Base-by-base conservation (phyloP, 1,139 yeast species). In the Magnusiomyces tetraspermus region DNA sequence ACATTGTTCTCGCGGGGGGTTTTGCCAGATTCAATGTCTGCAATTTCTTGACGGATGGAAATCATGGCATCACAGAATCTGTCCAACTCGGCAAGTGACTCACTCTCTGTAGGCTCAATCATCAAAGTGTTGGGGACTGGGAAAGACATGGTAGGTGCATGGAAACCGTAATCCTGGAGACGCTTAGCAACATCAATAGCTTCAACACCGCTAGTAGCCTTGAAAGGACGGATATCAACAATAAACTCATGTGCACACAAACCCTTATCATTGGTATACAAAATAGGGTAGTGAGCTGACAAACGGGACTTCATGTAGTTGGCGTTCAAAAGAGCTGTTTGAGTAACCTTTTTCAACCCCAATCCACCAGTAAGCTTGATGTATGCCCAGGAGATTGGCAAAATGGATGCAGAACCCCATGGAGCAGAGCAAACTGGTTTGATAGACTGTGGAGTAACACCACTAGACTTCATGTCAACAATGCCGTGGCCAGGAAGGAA, bases 131-230 rank as follows among this genome's bases (percentile, higher is more conserved):
- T 95, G 13, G 97, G 90, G 51, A 92, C 96, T 23, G 98, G 98
- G 87, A 94, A 92, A 1, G 97, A 92, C 88, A 92, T 83, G 49
- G 98, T 92, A 60, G 98, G 98, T 0, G 97, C 97, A 70, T 92
- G 98, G 82, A 92, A 92, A 1, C 97, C 97, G 67, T 90, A 92
- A 71, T 92, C 98, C 71, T 92, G 97, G 57, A 92, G 78, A 70
- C 98, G 81, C 75, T 92, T 92, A 56, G 98, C 97, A 56, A 92
- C 83, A 67, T 92, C 98, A 63, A 90, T 88, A 26, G 97, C 97
- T 70, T 92, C 97, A 55, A 92, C 74, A 22, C 96, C 96, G 51
- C 80, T 66, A 30, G 70, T 59, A 2, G 77, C 70, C 72, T 90
- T 89, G 74, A 85, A 87, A 50, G 84, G 89, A 68, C 97, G 80